These are phyloP conservation scores for Ustilago sp. DNA, from an alignment of 1,284 basidiomycete species.

Conservation along the genomic window DNA sequence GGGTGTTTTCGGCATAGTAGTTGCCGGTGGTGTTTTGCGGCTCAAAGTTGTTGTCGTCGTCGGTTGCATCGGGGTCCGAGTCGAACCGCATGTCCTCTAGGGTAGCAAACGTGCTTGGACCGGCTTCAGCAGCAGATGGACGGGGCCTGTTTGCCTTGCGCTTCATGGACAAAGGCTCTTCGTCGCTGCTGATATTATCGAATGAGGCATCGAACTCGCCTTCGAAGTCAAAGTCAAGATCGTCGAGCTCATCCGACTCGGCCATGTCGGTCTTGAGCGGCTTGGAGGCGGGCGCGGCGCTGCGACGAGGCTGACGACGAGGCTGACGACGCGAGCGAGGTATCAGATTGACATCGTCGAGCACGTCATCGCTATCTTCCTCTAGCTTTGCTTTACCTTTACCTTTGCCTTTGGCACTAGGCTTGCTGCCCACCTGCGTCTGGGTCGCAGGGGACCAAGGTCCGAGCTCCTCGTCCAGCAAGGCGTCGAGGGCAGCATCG, in stretches of 20 bases:
- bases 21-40: conserved; percentile 27
- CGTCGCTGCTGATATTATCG: conserved; percentile 35
- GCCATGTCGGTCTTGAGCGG: conserved; percentile 14
- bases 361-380: conserved; percentile 34
- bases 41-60: conserved; percentile 33
- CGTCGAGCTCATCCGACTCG: conserved; percentile 22
- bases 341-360: conserved; percentile 22
- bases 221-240: conserved; percentile 2
- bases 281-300: conserved; percentile 20
- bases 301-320: conserved; percentile 40
- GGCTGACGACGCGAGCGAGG: conserved; percentile 39
- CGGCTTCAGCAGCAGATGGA: conserved; percentile 15
- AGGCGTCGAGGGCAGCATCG: conserved; percentile 27
- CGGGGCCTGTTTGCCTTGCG: conserved; percentile 2
- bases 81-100: conserved; percentile 24
- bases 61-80: conserved; percentile 25
- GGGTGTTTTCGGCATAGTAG: conserved; percentile 37
- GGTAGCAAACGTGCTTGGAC: conserved; percentile 28
- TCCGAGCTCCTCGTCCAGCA: conserved; percentile 27
- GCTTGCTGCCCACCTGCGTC: conserved; percentile 8
- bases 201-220: conserved; percentile 14
- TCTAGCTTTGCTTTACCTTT: conserved; percentile 27
- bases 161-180: conserved; percentile 28
- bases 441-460: conserved; percentile 6
- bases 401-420: conserved; percentile 43